Evolutionary conservation across 441 rosid genomes (phyloP), one percentile per base, ranked within the genome.

Genomic region (Gossypium davidsonii): DNA sequence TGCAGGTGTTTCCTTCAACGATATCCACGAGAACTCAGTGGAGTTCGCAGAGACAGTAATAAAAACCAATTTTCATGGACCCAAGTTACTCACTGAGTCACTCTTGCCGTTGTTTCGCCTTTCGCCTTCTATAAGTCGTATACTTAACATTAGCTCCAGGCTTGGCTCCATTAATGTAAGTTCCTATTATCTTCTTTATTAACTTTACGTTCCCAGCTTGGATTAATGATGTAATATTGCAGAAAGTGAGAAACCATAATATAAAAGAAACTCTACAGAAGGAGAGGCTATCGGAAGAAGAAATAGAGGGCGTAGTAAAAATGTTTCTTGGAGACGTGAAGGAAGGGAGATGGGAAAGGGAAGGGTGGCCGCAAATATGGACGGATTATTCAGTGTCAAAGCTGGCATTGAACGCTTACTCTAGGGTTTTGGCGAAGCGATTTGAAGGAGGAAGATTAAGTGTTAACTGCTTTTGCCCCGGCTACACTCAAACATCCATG

Each of bases 321-420:
- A 46, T 66, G 44, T 91, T 93, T 74, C 84, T 90, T 0, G 74
- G 75, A 5, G 74, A 75, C 23, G 97, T 89, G 70, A 82, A 78
- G 78, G 65, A 72, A 0, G 97, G 92, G 52, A 87, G 79, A 3
- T 94, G 96, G 98, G 71, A 83, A 78, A 75, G 66, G 15, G 77
- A 80, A 75, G 97, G 98, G 0, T 94, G 98, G 98, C 97, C 97
- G 0, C 84, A 78, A 26, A 65, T 82, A n/a, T 91, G 98, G 96
- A 84, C 96, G 0, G 98, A 90, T 31, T 94, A 91, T 21, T 90
- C 97, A 1, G 90, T 91, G 17, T 94, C 98, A 1, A 94, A 94
- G 79, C 78, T 94, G 60, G 98, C 97, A 4, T 69, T 94, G 37
- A 94, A 94, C 63, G 88, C 97, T 6, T 88, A 90, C 72, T 73